Evolutionary conservation across 495 filamentous ascomycete species (phyloP).

Genomic region (Talaromyces trachyspermus): DNA sequence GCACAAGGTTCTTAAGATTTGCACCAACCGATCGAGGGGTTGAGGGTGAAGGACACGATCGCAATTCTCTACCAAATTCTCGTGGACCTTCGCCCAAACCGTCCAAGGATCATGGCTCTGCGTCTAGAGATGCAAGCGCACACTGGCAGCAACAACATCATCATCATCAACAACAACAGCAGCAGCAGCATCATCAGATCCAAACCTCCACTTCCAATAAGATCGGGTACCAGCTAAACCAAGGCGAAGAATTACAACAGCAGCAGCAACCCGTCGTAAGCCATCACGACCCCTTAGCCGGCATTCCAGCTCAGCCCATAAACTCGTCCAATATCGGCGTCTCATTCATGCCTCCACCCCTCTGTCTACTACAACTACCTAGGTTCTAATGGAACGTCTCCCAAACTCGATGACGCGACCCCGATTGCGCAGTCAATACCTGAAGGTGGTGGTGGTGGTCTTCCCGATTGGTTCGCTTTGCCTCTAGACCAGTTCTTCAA

Average conservation of each 20-base stretch:
- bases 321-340: slow-evolving; percentile 41
- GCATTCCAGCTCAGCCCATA: slow-evolving; percentile 40
- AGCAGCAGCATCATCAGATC: slow-evolving; percentile 11
- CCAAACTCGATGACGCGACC: slow-evolving; percentile 19
- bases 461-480: slow-evolving; percentile 41
- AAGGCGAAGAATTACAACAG: slow-evolving; percentile 8
- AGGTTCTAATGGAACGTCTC: slow-evolving; percentile 28
- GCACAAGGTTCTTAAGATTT: slow-evolving; percentile 63
- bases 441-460: slow-evolving; percentile 13
- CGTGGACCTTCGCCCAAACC: slow-evolving; percentile 29
- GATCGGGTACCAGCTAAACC: slow-evolving; percentile 5
- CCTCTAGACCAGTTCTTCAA: slow-evolving; percentile 47
- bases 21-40: slow-evolving; percentile 35
- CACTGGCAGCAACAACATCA: slow-evolving; percentile 20
- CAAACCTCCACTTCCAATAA: slow-evolving; percentile 10
- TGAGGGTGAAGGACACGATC: slow-evolving; percentile 35
- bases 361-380: slow-evolving; percentile 44
- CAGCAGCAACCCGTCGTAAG: slow-evolving; percentile 22
- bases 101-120: slow-evolving; percentile 18
- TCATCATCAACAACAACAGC: slow-evolving; percentile 24
- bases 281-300: slow-evolving; percentile 36
- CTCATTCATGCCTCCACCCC: slow-evolving; percentile 44
- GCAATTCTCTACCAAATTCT: slow-evolving; percentile 27
- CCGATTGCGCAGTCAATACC: slow-evolving; percentile 14
- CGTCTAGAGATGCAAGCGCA: slow-evolving; percentile 25